Evolutionary conservation across 2,329 filamentous ascomycete genomes (phyloP), one percentile per base, ranked within the genome.

Genomic region (Epicoccum nigrum): DNA sequence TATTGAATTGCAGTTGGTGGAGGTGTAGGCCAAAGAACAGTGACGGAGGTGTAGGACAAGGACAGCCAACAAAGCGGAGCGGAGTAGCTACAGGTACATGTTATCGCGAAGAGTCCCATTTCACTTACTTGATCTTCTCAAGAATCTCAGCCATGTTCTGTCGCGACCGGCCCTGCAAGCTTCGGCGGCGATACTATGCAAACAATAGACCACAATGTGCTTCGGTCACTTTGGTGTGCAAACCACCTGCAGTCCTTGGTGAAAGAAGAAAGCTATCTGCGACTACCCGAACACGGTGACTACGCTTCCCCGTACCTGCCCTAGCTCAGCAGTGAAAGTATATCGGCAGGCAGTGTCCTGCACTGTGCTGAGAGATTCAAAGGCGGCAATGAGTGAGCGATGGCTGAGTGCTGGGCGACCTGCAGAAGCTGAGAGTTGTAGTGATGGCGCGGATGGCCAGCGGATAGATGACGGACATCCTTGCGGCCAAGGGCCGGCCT

Each of bases 101-200:
- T 38, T 41, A 34, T 28, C 27, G 17, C 32, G 17, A 32, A 30
- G 40, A 23, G 12, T 27, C 2, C 7, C 32, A 20, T 30, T 16
- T 15, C 16, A 63, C 69, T 65, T 63, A 71, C 69, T 67, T 65
- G 35, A 72, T 68, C 56, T 60, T 64, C 49, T 69, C 67, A 17
- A 72, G 51, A 23, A 72, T 63, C 30, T 71, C 66, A 42, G 68
- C 67, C 69, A 71, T 70, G 32, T 30, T 63, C 44, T 54, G 48
- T 55, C 42, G 55, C 54, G 41, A 11, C 34, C 21, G 31, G 31
- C 25, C 51, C 16, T 30, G 37, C 42, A 23, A 39, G 44, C 19
- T 32, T 37, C 35, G 28, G 39, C 30, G 20, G 27, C 37, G 42
- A 41, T 40, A 46, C 41, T 16, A 47, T 39, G 41, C 50, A 51